These are phyloP conservation scores for Hypoxylon perforatum DNA, from an alignment of 495 filamentous ascomycete genomes.

Conservation along the genomic window DNA sequence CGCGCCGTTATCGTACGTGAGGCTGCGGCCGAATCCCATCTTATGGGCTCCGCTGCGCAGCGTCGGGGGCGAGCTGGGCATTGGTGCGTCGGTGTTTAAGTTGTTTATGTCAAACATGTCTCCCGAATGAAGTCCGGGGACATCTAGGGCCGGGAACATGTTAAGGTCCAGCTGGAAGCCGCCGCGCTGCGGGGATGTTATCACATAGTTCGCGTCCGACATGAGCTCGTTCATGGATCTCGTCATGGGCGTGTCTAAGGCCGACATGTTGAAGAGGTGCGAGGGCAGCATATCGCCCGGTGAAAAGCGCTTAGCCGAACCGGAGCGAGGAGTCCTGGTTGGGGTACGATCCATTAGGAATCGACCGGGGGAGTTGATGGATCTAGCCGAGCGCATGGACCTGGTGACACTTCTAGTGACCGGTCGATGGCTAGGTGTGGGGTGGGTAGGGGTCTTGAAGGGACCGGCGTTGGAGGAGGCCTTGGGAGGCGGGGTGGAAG, in stretches of 20 bases:
- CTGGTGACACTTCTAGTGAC: conserved; percentile 66
- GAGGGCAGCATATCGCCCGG: conserved; percentile 52
- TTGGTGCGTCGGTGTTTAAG: conserved; percentile 60
- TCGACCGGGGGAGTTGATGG: conserved; percentile 50
- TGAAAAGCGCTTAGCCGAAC: conserved; percentile 37
- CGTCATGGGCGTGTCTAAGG: conserved; percentile 67
- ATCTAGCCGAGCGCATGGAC: conserved; percentile 58
- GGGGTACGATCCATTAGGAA: conserved; percentile 56
- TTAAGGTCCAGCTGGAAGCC: conserved; percentile 51
- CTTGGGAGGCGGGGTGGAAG: conserved; percentile 72
- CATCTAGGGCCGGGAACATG: conserved; percentile 53
- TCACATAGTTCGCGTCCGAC: conserved; percentile 61
- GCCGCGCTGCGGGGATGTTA: conserved; percentile 49
- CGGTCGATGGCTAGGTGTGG: conserved; percentile 66
- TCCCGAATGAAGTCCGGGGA: conserved; percentile 45
- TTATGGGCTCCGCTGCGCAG: conserved; percentile 18
- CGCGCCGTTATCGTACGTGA: conserved; percentile 18
- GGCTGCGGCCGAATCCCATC: conserved; percentile 16
- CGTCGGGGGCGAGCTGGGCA: conserved; percentile 67
- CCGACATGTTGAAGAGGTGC: conserved; percentile 43
- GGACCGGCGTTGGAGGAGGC: conserved; percentile 54
- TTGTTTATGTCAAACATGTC: conserved; percentile 53
- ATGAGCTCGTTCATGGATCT: conserved; percentile 69
- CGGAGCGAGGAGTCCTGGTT: conserved; percentile 51
- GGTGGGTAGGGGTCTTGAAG: conserved; percentile 67